These are phyloP conservation scores for Lasiodiplodia sp. DNA, from an alignment of 2,329 filamentous ascomycete genomes.

Conservation along the genomic window DNA sequence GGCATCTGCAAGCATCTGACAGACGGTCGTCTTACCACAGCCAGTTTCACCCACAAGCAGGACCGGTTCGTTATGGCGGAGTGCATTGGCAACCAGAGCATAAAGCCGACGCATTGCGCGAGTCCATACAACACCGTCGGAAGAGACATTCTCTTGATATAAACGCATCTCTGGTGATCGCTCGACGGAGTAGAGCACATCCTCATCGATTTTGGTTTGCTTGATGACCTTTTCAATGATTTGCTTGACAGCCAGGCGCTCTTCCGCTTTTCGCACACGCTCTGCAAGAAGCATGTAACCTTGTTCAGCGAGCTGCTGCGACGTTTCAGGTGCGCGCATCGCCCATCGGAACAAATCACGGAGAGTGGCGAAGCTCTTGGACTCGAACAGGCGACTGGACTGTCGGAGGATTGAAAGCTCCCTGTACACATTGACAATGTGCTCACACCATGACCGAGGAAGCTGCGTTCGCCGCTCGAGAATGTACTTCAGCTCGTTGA, in stretches of 20 bases:
- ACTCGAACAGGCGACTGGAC: slow-evolving; percentile 90
- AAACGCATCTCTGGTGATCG: slow-evolving; percentile 46
- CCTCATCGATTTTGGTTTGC: slow-evolving; percentile 68
- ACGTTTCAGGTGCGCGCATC: slow-evolving; percentile 79
- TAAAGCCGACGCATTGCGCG: slow-evolving; percentile 91
- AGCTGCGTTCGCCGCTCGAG: slow-evolving; percentile 87
- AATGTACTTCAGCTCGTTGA: slow-evolving; percentile 91
- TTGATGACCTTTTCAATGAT: slow-evolving; percentile 91
- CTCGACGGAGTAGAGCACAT: slow-evolving; percentile 69
- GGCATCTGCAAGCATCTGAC: slow-evolving; percentile 87
- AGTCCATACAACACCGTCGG: slow-evolving; percentile 80
- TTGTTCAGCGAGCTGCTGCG: slow-evolving; percentile 87
- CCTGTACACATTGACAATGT: slow-evolving; percentile 93
- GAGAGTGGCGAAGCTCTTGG: slow-evolving; percentile 96
- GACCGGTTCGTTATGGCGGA: slow-evolving; percentile 91
- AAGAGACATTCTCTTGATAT: slow-evolving; percentile 38
- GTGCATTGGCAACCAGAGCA: slow-evolving; percentile 83
- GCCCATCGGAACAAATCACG: slow-evolving; percentile 98
- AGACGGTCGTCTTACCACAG: slow-evolving; percentile 96
- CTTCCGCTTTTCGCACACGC: slow-evolving; percentile 88
- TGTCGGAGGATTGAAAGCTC: slow-evolving; percentile 90
- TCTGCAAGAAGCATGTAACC: slow-evolving; percentile 97
- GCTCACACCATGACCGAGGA: slow-evolving; percentile 86
- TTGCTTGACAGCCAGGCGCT: slow-evolving; percentile 81
- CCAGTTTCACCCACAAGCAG: slow-evolving; percentile 95